Evolutionary conservation across 441 rosid genomes (phyloP).

Genomic region (Aleurites moluccanus): DNA sequence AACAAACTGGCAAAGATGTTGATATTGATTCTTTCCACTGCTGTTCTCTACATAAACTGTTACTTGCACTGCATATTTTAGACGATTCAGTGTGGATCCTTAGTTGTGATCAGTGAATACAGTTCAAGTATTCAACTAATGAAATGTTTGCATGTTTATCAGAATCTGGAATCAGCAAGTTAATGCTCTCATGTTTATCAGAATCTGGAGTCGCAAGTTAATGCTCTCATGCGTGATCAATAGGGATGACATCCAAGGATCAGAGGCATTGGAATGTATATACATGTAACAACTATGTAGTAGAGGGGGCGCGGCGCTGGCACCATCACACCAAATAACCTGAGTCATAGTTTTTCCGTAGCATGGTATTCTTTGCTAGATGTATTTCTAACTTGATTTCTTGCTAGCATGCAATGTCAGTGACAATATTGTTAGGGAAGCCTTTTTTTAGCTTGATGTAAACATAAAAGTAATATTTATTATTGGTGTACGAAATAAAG

Average conservation of each 20-base stretch:
- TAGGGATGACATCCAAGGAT: constrained; percentile 15
- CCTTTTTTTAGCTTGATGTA: constrained; percentile 1
- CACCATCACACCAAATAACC: background rate
- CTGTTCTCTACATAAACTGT: background rate
- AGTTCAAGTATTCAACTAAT: background rate
- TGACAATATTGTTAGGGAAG: constrained; percentile 3
- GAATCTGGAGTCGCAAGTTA: background rate
- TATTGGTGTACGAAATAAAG: background rate
- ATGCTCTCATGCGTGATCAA: constrained; percentile 5
- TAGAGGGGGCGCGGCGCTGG: background rate
- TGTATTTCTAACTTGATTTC: constrained; percentile 2
- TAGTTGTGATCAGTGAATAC: background rate
- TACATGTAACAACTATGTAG: constrained; percentile 7
- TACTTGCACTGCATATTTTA: background rate
- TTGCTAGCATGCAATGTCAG: background rate
- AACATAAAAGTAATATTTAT: background rate
- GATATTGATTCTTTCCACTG: background rate
- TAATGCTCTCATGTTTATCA: constrained; percentile 3
- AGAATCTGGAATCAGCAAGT: background rate
- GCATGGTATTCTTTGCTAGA: background rate
- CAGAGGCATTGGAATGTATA: constrained; percentile 13
- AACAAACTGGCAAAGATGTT: constrained; percentile 2
- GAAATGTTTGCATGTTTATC: background rate
- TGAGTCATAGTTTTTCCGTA: background rate
- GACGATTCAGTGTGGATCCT: background rate